Percentiles rank a stretch among this genome's conserved stretches.
These are phyloP conservation scores for Colletotrichum karsti DNA, from an alignment of 2,329 filamentous ascomycete genomes.

Conservation along the genomic window DNA sequence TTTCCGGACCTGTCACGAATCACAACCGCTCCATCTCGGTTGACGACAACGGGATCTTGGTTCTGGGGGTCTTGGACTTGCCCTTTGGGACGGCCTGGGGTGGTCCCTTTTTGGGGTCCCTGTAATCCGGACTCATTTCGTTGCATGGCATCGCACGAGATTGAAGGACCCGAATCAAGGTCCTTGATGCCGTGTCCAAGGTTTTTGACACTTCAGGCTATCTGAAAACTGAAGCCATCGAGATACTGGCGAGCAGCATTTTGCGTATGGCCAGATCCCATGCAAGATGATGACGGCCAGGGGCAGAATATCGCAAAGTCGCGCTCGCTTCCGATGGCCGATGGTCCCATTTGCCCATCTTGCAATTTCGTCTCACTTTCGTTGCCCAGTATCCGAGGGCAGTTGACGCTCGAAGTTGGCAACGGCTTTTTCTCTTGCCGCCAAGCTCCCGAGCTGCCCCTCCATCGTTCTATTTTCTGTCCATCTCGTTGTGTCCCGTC, in stretches of 20 bases:
- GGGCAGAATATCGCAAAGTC: neutral
- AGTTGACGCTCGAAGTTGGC: neutral
- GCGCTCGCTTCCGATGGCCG: slow-evolving; percentile 18
- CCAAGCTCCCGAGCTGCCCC: slow-evolving; percentile 21
- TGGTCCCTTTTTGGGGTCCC: neutral
- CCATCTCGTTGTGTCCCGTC: slow-evolving; percentile 18
- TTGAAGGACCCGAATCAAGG: neutral
- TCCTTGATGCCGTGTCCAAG: neutral
- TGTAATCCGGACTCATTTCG: neutral
- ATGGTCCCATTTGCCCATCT: neutral
- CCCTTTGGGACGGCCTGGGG: neutral
- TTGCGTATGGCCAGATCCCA: neutral
- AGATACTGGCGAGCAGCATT: neutral
- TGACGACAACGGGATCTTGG: slow-evolving; percentile 1
- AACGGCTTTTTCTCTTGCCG: neutral
- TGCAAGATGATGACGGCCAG: slow-evolving; percentile 8
- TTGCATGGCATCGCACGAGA: slow-evolving; percentile 5
- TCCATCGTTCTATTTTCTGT: slow-evolving; percentile 23
- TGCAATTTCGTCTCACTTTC: neutral
- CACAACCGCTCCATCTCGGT: neutral
- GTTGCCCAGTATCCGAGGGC: neutral
- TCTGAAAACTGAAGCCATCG: neutral
- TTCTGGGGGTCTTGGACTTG: neutral
- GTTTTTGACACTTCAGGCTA: neutral
- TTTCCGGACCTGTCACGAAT: slow-evolving; percentile 10